Evolutionary conservation across 805 yeast species (phyloP).

Genomic region (Dipodascus geniculatus): DNA sequence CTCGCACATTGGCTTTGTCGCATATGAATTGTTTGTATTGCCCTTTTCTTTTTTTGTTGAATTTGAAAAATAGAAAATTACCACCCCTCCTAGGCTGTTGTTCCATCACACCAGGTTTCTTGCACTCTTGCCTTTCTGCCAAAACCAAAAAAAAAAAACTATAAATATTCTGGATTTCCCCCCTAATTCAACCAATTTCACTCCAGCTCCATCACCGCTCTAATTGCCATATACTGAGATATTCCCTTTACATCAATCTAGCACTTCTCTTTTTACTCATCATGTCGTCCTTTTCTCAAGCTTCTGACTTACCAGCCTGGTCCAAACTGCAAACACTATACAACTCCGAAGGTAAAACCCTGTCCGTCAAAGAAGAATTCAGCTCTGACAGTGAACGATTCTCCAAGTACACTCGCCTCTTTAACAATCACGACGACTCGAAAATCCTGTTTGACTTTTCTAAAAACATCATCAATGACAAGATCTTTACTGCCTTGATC

Average conservation of each 20-base stretch:
- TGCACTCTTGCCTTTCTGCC: too few relatives aligned
- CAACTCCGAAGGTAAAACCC: constrained; percentile 54
- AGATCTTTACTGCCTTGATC: constrained; percentile 53
- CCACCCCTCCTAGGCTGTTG: not conserved
- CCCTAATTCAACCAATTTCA: too few relatives aligned
- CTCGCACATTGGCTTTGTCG: too few relatives aligned
- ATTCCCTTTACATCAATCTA: not conserved
- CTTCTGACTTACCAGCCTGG: constrained; percentile 79
- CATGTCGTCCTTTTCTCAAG: constrained; percentile 41
- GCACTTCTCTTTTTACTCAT: constrained; percentile 15
- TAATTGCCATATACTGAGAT: not conserved
- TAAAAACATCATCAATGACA: constrained; percentile 85
- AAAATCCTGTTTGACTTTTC: constrained; percentile 90
- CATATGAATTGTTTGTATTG: not conserved
- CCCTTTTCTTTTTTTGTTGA: not conserved
- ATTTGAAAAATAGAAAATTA: too few relatives aligned
- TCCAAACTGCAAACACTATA: constrained; percentile 58
- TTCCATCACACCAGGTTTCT: not conserved
- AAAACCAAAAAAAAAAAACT: not conserved
- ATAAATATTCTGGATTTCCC: not conserved
- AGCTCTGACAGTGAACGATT: constrained; percentile 63
- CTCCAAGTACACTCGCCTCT: constrained; percentile 62
- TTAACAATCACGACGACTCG: constrained; percentile 76
- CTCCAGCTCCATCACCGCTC: too few relatives aligned
- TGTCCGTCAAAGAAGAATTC: constrained; percentile 72